Conservation (phyloP, 306 rosid genomes). For the Arachis hypogaea region DNA sequence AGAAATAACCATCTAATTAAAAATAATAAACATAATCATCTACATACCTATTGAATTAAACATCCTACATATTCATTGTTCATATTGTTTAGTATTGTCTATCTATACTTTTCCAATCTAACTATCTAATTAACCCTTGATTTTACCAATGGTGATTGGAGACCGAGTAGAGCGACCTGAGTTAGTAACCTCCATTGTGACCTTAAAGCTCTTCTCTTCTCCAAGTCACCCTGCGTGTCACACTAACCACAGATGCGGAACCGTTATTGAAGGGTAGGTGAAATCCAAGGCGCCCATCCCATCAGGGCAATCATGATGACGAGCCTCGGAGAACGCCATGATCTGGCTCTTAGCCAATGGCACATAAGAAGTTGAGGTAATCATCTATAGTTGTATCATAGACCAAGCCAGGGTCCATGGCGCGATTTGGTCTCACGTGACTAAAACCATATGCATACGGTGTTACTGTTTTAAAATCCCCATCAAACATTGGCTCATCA, state of each 20-base stretch:
- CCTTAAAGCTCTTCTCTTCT: constrained; percentile 45
- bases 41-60: too few species aligned
- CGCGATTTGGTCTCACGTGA: constrained; percentile 69
- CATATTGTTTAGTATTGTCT: too few species aligned
- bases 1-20: too few species aligned
- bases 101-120: too few species aligned
- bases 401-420: constrained; percentile 79
- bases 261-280: constrained; percentile 72
- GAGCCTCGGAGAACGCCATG: constrained; percentile 25
- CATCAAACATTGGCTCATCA: constrained; percentile 49
- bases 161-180: background rate
- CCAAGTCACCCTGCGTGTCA: constrained; percentile 39
- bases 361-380: constrained; percentile 69
- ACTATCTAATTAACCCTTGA: constrained; percentile 7
- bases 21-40: too few species aligned
- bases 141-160: constrained; percentile 45
- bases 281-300: constrained; percentile 45
- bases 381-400: constrained; percentile 59
- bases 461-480: constrained; percentile 35
- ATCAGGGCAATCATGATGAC: constrained; percentile 31
- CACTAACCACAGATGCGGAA: constrained; percentile 51
- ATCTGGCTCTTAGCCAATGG: constrained; percentile 47
- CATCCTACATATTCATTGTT: too few species aligned
- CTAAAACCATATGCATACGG: constrained; percentile 65
- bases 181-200: constrained; percentile 47